A percentile compares a stretch with the other conserved stretches of the same genome.
Conservation (phyloP, 768 basidiomycete genomes). For the Hericium coralloides region DNA sequence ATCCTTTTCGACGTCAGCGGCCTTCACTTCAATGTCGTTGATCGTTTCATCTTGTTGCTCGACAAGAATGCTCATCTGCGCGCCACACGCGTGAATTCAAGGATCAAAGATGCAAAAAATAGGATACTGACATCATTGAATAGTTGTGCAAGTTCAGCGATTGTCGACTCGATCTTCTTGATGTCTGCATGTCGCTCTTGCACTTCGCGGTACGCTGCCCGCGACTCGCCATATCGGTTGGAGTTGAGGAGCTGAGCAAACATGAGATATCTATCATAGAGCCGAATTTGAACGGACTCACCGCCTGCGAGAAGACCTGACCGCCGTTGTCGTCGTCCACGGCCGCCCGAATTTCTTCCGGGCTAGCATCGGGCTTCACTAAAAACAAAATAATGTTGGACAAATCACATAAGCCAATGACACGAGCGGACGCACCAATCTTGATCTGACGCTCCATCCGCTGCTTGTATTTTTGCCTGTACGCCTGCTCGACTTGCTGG, state of each 20-base stretch:
- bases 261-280: neutral
- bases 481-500: conserved; percentile 67
- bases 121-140: conserved; percentile 79
- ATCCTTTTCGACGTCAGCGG: conserved; percentile 68
- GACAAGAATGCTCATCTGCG: conserved; percentile 87
- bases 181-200: conserved; percentile 96
- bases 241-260: conserved; percentile 71
- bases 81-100: neutral
- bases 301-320: conserved; percentile 76
- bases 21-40: conserved; percentile 72
- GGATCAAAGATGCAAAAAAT: neutral
- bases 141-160: conserved; percentile 88
- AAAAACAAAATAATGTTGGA: neutral
- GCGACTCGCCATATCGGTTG: conserved; percentile 83
- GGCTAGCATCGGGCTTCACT: conserved; percentile 86
- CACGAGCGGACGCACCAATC: conserved; percentile 43
- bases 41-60: conserved; percentile 92
- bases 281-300: conserved; percentile 17
- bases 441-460: conserved; percentile 68
- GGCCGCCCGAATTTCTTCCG: conserved; percentile 64
- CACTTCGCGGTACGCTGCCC: conserved; percentile 91
- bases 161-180: conserved; percentile 87
- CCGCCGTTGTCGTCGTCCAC: conserved; percentile 56
- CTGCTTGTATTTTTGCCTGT: conserved; percentile 52
- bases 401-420: neutral